phyloP scores from a whole-genome alignment of 768 basidiomycete genomes.

The Amanita subjunquillea region DNA sequence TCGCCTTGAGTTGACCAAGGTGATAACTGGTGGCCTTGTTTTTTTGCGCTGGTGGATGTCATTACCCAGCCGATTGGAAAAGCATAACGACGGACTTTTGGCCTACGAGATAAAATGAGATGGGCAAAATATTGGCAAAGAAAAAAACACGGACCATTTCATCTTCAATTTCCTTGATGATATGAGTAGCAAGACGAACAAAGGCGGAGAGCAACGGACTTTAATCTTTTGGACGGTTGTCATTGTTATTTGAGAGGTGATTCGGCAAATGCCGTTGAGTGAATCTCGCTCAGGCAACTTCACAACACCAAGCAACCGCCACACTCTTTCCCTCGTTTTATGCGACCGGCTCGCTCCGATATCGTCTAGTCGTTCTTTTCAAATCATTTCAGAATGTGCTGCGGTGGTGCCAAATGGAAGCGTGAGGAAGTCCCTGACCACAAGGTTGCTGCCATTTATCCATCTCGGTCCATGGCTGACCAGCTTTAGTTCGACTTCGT shows the following conservation, averaged over 20 bases:
- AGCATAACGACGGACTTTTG: conserved; percentile 50
- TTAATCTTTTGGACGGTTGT: conserved; percentile 90
- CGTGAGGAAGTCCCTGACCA: conserved; percentile 95
- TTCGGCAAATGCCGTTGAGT: conserved; percentile 27
- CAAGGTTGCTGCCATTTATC: conserved; percentile 49
- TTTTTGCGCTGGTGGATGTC: conserved; percentile 63
- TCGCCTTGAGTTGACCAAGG: conserved; percentile 94
- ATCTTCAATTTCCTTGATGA: conserved; percentile 81
- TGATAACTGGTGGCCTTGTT: conserved; percentile 96
- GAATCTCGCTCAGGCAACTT: not conserved
- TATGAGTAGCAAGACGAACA: conserved; percentile 14
- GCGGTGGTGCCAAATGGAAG: conserved; percentile 86
- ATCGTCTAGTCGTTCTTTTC: conserved; percentile 15
- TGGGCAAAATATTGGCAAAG: conserved; percentile 5
- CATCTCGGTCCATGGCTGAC: conserved; percentile 13
- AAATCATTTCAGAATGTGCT: conserved; percentile 35
- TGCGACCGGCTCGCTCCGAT: conserved; percentile 46
- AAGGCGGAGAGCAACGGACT: conserved; percentile 24
- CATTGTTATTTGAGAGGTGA: conserved; percentile 38
- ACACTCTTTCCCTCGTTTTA: conserved; percentile 14
- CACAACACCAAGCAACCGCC: conserved; percentile 4
- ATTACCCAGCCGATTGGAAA: conserved; percentile 7
- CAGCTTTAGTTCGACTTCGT: conserved; percentile 87
- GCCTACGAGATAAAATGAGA: conserved; percentile 37
- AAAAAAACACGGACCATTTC: conserved; percentile 64